Conservation (phyloP, 495 filamentous ascomycete species). For the Penicillium coprophilum region DNA sequence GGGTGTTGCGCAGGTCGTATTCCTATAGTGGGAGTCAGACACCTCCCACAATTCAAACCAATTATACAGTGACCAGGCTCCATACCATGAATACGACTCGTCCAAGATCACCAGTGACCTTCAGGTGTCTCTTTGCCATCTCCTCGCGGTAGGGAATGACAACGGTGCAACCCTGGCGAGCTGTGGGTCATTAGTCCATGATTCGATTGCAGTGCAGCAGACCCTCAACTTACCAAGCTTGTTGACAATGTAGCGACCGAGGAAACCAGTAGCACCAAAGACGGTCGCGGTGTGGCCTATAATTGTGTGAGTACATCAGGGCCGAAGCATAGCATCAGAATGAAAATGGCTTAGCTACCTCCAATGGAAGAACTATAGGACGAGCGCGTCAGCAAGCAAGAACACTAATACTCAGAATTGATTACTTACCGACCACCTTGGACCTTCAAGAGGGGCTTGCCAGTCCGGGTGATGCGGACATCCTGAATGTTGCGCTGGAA, state of each 20-base stretch:
- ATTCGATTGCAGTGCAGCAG: slow-evolving; percentile 11
- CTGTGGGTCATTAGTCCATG: slow-evolving; percentile 52
- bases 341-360: slow-evolving; percentile 57
- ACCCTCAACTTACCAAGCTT: slow-evolving; percentile 67
- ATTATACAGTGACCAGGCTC: slow-evolving; percentile 5
- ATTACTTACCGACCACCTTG: slow-evolving; percentile 76
- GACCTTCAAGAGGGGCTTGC: slow-evolving; percentile 78
- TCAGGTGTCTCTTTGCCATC: slow-evolving; percentile 95
- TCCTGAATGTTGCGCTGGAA: slow-evolving; percentile 63
- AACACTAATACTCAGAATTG: slow-evolving; percentile 20
- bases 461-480: slow-evolving; percentile 80
- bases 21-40: slow-evolving; percentile 56
- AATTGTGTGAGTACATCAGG: slow-evolving; percentile 27
- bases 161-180: slow-evolving; percentile 87
- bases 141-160: slow-evolving; percentile 94
- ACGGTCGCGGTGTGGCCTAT: slow-evolving; percentile 93
- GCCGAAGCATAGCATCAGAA: slow-evolving; percentile 20
- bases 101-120: slow-evolving; percentile 90
- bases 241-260: slow-evolving; percentile 97
- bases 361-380: slow-evolving; percentile 70
- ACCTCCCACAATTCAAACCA: not conserved
- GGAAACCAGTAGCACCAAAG: slow-evolving; percentile 94
- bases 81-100: slow-evolving; percentile 79
- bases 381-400: slow-evolving; percentile 26
- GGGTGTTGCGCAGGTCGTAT: slow-evolving; percentile 92